phyloP scores from a whole-genome alignment of 768 basidiomycete genomes.

The Lactarius sp. region DNA sequence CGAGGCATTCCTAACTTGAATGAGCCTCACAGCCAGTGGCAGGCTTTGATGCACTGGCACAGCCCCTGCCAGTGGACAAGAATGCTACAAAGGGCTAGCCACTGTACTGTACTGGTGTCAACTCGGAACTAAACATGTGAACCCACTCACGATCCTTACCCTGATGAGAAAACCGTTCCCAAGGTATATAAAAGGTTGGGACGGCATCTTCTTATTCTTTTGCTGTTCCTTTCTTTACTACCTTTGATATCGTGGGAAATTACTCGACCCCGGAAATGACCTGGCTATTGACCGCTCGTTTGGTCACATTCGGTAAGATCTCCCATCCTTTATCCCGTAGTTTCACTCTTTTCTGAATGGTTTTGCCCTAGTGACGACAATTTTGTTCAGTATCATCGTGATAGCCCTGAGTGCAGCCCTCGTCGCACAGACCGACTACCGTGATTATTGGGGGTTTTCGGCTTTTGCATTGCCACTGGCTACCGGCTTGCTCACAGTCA shows the following conservation, averaged over 20 bases:
- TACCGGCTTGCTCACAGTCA: conserved; percentile 29
- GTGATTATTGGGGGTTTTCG: conserved; percentile 27
- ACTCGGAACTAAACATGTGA: neutral
- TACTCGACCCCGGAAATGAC: neutral
- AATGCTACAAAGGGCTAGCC: neutral
- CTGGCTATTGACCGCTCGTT: neutral
- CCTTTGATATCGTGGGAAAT: neutral
- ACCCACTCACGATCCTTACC: neutral
- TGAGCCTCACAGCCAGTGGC: too few relatives aligned
- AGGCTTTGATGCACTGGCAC: neutral
- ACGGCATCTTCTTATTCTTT: neutral
- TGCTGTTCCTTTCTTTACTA: neutral
- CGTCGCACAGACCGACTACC: conserved; percentile 27
- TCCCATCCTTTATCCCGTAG: neutral
- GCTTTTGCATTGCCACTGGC: conserved; percentile 34
- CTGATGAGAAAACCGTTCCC: neutral
- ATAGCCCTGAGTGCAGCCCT: conserved; percentile 32
- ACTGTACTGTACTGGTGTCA: neutral
- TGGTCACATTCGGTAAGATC: conserved; percentile 5
- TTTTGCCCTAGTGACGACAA: conserved; percentile 2
- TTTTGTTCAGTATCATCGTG: conserved; percentile 32
- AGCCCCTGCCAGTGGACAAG: neutral
- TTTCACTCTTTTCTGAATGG: neutral
- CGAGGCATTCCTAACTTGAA: neutral
- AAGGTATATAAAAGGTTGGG: neutral